phyloP scores from a whole-genome alignment of 306 rosid genomes.

The Quercus parvula region DNA sequence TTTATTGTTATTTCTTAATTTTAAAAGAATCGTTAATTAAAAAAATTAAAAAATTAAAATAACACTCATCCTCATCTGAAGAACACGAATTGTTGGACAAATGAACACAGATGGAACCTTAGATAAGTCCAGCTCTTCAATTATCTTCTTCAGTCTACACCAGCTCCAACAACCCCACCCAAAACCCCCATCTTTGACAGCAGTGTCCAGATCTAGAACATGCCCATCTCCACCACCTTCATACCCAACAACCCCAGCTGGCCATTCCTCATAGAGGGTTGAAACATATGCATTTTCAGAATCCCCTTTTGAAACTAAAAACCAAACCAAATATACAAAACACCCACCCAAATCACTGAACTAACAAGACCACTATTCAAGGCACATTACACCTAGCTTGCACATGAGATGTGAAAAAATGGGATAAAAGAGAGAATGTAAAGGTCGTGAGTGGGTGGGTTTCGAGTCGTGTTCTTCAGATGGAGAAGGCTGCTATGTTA shows the following conservation, averaged over 20 bases:
- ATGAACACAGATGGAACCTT: constrained; percentile 7
- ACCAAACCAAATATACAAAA: constrained; percentile 14
- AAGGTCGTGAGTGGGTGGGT: background rate
- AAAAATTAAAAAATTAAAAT: too few species aligned
- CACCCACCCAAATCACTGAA: constrained; percentile 18
- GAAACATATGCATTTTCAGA: constrained; percentile 62
- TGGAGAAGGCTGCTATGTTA: too few species aligned
- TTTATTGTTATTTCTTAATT: too few species aligned
- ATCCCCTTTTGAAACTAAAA: constrained; percentile 2
- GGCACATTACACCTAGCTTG: constrained; percentile 33
- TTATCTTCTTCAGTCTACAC: constrained; percentile 62
- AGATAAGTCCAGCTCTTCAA: constrained; percentile 42
- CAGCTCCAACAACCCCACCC: constrained; percentile 42
- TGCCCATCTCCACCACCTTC: constrained; percentile 16
- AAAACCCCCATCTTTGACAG: constrained; percentile 72
- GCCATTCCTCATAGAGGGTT: constrained; percentile 47
- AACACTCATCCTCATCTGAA: too few species aligned
- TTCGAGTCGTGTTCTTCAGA: too few species aligned
- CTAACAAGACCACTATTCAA: constrained; percentile 32
- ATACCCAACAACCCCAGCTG: constrained; percentile 46
- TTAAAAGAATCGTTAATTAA: too few species aligned
- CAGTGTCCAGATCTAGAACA: constrained; percentile 52
- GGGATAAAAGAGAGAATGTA: constrained; percentile 3
- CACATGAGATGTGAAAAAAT: constrained; percentile 22
- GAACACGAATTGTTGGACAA: constrained; percentile 56